Evolutionary conservation across 768 basidiomycete species (phyloP).

Genomic region (Ramaria sp.): DNA sequence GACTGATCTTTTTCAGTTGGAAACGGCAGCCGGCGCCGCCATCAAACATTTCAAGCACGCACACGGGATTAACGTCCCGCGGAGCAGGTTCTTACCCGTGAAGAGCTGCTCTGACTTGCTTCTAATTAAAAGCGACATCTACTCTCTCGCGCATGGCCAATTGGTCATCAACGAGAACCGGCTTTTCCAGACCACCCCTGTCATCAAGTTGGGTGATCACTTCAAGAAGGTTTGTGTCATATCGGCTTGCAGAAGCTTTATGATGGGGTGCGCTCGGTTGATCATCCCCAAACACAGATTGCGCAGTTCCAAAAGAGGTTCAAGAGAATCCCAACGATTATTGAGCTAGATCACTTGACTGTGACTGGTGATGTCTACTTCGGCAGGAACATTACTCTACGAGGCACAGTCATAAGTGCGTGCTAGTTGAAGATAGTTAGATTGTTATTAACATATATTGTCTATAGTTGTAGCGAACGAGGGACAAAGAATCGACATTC

Average conservation of each 20-base stretch:
- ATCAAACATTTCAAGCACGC: slow-evolving; percentile 90
- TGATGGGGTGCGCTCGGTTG: no score
- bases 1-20: slow-evolving; percentile 39
- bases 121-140: slow-evolving; percentile 87
- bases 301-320: slow-evolving; percentile 90
- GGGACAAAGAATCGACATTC: slow-evolving; percentile 72
- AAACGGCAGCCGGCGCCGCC: slow-evolving; percentile 89
- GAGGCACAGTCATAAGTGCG: slow-evolving; percentile 79
- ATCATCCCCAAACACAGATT: slow-evolving; percentile 32
- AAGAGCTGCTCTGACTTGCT: slow-evolving; percentile 83
- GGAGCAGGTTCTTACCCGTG: slow-evolving; percentile 87
- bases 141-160: slow-evolving; percentile 81
- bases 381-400: slow-evolving; percentile 74
- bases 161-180: slow-evolving; percentile 74
- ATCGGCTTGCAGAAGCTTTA: not conserved
- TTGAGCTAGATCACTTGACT: slow-evolving; percentile 90
- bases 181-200: slow-evolving; percentile 85
- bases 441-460: not conserved
- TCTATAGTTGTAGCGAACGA: slow-evolving; percentile 61
- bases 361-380: slow-evolving; percentile 89
- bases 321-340: slow-evolving; percentile 85
- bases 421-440: not conserved
- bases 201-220: slow-evolving; percentile 92
- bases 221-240: slow-evolving; percentile 74
- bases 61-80: slow-evolving; percentile 91